Percentiles rank a stretch among this genome's conserved stretches.
phyloP scores from a whole-genome alignment of 2,329 filamentous ascomycete species.

The Cryphonectria japonica region DNA sequence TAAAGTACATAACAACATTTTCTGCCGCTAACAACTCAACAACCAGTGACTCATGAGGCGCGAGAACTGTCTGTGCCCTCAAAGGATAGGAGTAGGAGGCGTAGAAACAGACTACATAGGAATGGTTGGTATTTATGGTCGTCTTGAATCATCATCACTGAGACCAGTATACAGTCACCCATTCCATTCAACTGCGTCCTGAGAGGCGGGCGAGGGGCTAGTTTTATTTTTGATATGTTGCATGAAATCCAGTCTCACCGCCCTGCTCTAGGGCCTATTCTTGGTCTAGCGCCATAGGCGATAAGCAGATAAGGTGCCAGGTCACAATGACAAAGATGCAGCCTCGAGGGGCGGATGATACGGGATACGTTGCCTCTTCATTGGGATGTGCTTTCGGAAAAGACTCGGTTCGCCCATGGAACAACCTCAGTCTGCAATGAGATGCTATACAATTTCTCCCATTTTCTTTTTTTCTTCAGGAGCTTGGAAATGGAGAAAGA shows the following conservation, averaged over 20 bases:
- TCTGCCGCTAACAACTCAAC: neutral
- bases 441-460: neutral
- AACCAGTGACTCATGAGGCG: neutral
- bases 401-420: conserved; percentile 25
- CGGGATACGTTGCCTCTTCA: conserved; percentile 10
- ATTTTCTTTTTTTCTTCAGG: no score
- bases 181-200: neutral
- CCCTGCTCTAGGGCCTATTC: conserved; percentile 32
- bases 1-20: neutral
- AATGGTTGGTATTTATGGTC: neutral
- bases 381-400: conserved; percentile 24
- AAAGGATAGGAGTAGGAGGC: neutral
- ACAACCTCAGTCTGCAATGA: neutral
- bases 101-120: neutral
- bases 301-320: conserved; percentile 38
- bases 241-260: conserved; percentile 36
- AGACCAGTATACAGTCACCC: neutral
- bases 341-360: conserved; percentile 9
- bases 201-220: neutral
- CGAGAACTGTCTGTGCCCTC: neutral
- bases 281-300: conserved; percentile 30
- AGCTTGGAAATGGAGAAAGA: neutral
- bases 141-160: neutral
- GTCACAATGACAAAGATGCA: conserved; percentile 6
- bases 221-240: conserved; percentile 28